These are phyloP conservation scores for Talaromyces pinophilus DNA, from an alignment of 2,329 filamentous ascomycete species.

Conservation along the genomic window DNA sequence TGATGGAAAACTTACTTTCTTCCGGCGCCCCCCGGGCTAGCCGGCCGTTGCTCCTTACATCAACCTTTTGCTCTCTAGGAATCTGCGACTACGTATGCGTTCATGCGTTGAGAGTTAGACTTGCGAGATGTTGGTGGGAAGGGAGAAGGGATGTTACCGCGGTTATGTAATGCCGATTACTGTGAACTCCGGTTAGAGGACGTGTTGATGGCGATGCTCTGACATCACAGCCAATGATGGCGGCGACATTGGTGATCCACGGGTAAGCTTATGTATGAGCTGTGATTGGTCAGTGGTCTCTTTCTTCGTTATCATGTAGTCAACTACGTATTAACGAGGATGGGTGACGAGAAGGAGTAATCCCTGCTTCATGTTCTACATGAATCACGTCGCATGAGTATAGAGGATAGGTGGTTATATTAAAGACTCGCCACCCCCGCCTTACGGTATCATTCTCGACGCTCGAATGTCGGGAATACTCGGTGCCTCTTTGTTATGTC, in stretches of 20 bases:
- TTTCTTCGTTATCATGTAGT: not conserved
- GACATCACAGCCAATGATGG: conserved; percentile 1
- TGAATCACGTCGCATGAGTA: not conserved
- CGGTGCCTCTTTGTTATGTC: not conserved
- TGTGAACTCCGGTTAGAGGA: not conserved
- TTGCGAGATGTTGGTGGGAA: not conserved
- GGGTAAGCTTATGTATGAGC: not conserved
- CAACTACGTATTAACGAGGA: not conserved
- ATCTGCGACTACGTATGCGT: not conserved
- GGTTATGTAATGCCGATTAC: not conserved
- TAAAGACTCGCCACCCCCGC: conserved; percentile 9
- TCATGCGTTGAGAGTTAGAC: not conserved
- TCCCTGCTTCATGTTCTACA: not conserved
- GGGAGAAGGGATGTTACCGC: not conserved
- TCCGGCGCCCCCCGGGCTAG: not conserved
- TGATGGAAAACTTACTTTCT: not conserved
- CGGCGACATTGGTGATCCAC: not conserved
- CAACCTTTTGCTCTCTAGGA: not conserved
- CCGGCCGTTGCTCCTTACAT: conserved; percentile 6
- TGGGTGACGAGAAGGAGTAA: not conserved
- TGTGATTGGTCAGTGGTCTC: not conserved
- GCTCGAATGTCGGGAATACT: not conserved
- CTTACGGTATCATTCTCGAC: not conserved
- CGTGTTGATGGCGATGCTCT: not conserved
- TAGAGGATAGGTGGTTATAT: not conserved